Evolutionary conservation across 2,329 filamentous ascomycete genomes (phyloP).

Genomic region (Fusarium transvaalense): DNA sequence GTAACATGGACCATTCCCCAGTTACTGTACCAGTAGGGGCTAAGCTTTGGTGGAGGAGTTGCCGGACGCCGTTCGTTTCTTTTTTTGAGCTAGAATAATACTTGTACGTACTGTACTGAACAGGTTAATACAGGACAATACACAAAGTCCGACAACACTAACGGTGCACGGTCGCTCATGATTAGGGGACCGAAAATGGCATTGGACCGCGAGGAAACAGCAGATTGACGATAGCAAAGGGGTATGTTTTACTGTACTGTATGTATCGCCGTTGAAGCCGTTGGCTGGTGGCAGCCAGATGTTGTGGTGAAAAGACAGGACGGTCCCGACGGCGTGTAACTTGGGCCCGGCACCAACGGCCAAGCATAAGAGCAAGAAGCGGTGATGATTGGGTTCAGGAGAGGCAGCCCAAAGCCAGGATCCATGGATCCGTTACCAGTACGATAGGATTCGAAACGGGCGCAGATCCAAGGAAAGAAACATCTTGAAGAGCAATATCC

Average conservation of each 20-base stretch:
- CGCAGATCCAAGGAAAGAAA: slow-evolving; percentile 23
- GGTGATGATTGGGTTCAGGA: slow-evolving; percentile 18
- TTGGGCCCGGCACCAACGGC: slow-evolving; percentile 11
- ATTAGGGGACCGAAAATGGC: slow-evolving; percentile 20
- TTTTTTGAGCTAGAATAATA: slow-evolving; percentile 33
- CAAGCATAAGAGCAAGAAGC: slow-evolving; percentile 17
- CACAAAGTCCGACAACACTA: slow-evolving; percentile 32
- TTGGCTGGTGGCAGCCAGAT: slow-evolving; percentile 14
- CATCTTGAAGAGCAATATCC: slow-evolving; percentile 9
- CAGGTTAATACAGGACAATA: slow-evolving; percentile 28
- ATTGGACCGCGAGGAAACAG: slow-evolving; percentile 12
- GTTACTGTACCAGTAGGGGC: slow-evolving; percentile 35
- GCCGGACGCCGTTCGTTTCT: slow-evolving; percentile 33
- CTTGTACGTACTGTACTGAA: slow-evolving; percentile 13
- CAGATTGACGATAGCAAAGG: slow-evolving; percentile 24
- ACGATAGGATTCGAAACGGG: slow-evolving; percentile 10
- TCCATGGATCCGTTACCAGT: slow-evolving; percentile 10
- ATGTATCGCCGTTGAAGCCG: slow-evolving; percentile 21
- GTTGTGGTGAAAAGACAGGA: slow-evolving; percentile 2
- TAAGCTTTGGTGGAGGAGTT: slow-evolving; percentile 44
- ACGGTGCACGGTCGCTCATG: slow-evolving; percentile 38
- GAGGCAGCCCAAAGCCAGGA: slow-evolving; percentile 23
- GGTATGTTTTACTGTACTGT: not conserved
- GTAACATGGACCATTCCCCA: slow-evolving; percentile 40
- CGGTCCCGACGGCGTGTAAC: slow-evolving; percentile 8